Evolutionary conservation across 2,329 filamentous ascomycete genomes (phyloP), one percentile per base, ranked within the genome.

Genomic region (Botrytis medusae): DNA sequence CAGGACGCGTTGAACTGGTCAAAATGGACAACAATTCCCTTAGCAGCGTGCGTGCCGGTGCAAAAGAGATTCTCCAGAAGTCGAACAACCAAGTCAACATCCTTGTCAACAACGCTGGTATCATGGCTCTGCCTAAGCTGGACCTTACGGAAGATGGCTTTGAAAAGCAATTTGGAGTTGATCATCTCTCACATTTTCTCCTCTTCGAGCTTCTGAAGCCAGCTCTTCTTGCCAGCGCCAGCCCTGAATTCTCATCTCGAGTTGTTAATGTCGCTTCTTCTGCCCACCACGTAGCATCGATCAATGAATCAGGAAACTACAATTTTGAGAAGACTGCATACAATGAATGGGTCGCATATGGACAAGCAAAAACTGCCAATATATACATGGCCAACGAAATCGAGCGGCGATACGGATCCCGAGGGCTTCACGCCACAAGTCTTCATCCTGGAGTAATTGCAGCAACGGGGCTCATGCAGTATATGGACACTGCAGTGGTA

Each of bases 141-240:
- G 25, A 5, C 2, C 25, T 29, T 14, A 87, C 84, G 1, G 76
- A 73, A n/a, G 85, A 87, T 73, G 85, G 85, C 40, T 84, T 84
- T 76, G 87, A 89, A 75, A 78, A 78, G 0, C 86, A 88, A 72
- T 84, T 88, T 73, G 86, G 83, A 60, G 84, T 82, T 18, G 88
- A 88, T 77, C 84, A 88, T 77, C 80, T 89, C 5, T 82, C 80
- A 25, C 85, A 88, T 75, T 89, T 88, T 79, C 82, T 88, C 0
- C 82, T 89, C n/a, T 86, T 87, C 76, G 79, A 86, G 37, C 82
- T 87, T 4, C 81, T 89, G 29, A 84, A 84, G 32, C 78, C 82
- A 0, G 76, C 81, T 0, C 79, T 89, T 12, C 77, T 87, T 0
- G 76, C 81, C 0, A 81, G 81, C 2, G 76, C 82, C 5, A 84